Percentiles rank a stretch among this genome's conserved stretches.
phyloP scores from a whole-genome alignment of 176 grass and related monocot genomes.

The Areca catechu region DNA sequence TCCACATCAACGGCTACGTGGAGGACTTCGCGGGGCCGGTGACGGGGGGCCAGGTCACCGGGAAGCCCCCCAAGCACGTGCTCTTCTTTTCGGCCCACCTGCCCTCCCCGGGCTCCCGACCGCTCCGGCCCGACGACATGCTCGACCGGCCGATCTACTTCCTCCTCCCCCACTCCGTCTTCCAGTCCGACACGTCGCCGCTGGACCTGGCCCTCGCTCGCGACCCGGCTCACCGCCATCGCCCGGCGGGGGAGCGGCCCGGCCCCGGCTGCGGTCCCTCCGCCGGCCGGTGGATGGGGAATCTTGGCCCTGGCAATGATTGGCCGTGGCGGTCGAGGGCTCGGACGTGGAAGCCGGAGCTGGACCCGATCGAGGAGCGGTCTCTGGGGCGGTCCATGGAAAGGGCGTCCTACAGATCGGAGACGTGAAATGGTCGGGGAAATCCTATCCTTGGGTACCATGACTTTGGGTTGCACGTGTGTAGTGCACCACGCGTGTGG shows the following conservation, averaged over 20 bases:
- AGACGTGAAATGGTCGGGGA: too few relatives aligned
- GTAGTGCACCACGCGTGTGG: too few relatives aligned
- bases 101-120: conserved; percentile 31
- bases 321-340: neutral
- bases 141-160: conserved; percentile 79
- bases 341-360: conserved; percentile 10
- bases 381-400: conserved; percentile 7
- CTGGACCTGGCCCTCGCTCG: conserved; percentile 78
- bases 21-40: conserved; percentile 72
- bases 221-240: conserved; percentile 67
- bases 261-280: neutral
- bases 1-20: conserved; percentile 94
- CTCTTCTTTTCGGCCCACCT: conserved; percentile 62
- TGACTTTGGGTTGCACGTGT: too few relatives aligned
- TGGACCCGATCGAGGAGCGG: conserved; percentile 12
- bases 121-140: conserved; percentile 47
- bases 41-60: conserved; percentile 43
- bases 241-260: conserved; percentile 39
- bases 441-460: too few relatives aligned
- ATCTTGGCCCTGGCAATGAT: neutral
- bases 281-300: neutral
- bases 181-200: conserved; percentile 72
- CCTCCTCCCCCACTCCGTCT: conserved; percentile 63
- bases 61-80: conserved; percentile 32
- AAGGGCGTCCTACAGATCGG: neutral